Evolutionary conservation across 192 early-diverging fungal genomes (phyloP).

Genomic region (Spizellomyces punctatus): DNA sequence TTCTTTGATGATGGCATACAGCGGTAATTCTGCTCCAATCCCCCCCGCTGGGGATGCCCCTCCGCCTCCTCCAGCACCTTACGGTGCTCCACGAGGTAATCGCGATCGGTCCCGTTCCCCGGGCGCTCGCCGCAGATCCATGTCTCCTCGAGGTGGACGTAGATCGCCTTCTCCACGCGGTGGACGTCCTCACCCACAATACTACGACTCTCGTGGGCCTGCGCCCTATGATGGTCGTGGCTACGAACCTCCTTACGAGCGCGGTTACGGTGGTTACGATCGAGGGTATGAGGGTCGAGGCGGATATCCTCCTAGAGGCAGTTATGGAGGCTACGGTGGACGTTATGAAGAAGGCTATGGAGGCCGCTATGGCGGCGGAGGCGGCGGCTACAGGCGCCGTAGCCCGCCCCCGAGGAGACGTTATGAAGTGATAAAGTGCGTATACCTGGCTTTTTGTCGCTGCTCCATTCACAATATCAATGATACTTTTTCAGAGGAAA

Average conservation of each 20-base stretch:
- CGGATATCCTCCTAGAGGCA: conserved; percentile 7
- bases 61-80: conserved; percentile 1
- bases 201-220: conserved; percentile 10
- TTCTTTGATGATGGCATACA: conserved; percentile 12
- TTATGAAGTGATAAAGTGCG: conserved; percentile 19
- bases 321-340: conserved; percentile 21
- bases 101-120: conserved; percentile 7
- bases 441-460: neutral
- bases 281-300: conserved; percentile 40
- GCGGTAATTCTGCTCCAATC: neutral
- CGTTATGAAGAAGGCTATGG: conserved; percentile 34
- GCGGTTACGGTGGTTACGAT: conserved; percentile 32
- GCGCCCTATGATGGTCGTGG: conserved; percentile 37
- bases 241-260: conserved; percentile 24
- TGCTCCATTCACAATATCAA: conserved; percentile 2
- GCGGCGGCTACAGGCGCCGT: conserved; percentile 19
- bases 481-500: conserved; percentile 51
- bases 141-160: conserved; percentile 18
- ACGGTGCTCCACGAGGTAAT: neutral
- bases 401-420: conserved; percentile 46
- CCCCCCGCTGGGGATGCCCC: neutral
- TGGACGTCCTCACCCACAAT: neutral
- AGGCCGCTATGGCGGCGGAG: conserved; percentile 32
- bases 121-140: neutral
- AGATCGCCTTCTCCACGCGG: neutral